phyloP scores from a whole-genome alignment of 345 rosid species.

The Eucalyptus urophylla region DNA sequence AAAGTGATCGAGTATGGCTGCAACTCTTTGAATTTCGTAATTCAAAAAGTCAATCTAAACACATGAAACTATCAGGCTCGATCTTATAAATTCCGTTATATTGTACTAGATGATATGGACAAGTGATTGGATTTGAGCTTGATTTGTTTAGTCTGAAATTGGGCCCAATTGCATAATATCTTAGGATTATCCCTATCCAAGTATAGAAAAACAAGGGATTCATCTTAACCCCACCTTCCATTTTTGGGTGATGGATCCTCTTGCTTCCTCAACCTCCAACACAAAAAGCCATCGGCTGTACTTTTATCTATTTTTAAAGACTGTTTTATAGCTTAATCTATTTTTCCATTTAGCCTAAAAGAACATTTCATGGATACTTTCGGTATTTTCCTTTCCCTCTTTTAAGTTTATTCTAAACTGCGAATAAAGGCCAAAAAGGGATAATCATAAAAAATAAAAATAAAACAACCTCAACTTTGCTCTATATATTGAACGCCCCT shows the following conservation, averaged over 20 bases:
- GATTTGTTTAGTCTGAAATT: background rate
- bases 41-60: background rate
- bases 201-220: background rate
- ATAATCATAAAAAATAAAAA: background rate
- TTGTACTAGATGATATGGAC: background rate
- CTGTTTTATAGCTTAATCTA: background rate
- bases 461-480: background rate
- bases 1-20: background rate
- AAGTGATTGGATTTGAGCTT: background rate
- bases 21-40: background rate
- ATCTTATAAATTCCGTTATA: background rate
- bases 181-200: background rate
- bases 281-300: background rate
- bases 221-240: background rate
- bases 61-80: fast-evolving
- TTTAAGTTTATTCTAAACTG: background rate
- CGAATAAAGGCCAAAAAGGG: background rate
- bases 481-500: background rate
- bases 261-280: background rate
- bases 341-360: background rate
- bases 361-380: background rate
- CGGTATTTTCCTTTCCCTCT: background rate
- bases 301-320: background rate
- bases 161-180: background rate
- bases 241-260: background rate